Evolutionary conservation across 73 alveolate species (phyloP).

Genomic region (Uronychia binucleata): DNA sequence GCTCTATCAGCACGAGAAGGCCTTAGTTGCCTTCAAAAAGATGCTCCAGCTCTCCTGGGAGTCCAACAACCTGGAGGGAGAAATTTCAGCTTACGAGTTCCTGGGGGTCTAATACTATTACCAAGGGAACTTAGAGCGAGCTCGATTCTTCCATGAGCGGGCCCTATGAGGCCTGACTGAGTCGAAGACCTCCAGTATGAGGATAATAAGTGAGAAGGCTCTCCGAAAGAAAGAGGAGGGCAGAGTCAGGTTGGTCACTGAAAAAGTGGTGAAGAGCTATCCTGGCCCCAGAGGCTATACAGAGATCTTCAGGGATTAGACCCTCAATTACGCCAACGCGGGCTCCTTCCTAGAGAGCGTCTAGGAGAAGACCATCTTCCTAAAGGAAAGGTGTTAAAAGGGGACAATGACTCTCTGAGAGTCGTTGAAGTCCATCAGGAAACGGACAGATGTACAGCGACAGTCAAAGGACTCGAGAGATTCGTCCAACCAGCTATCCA

Average conservation of each 20-base stretch:
- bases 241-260: background rate
- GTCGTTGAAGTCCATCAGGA: background rate
- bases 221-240: background rate
- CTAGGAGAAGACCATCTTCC: background rate
- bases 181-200: slow-evolving; percentile 28
- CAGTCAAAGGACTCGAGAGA: background rate
- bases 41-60: slow-evolving; percentile 55
- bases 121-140: slow-evolving; percentile 48
- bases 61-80: slow-evolving; percentile 31
- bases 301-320: background rate
- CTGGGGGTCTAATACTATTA: slow-evolving; percentile 53
- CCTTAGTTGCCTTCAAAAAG: slow-evolving; percentile 46
- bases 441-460: background rate
- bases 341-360: background rate
- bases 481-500: background rate
- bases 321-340: background rate
- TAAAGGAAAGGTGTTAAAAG: background rate
- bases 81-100: slow-evolving; percentile 56
- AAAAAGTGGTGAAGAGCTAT: background rate
- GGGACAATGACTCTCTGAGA: background rate
- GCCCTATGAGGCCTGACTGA: slow-evolving; percentile 52
- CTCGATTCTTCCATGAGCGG: slow-evolving; percentile 54
- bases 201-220: slow-evolving; percentile 20
- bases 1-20: slow-evolving; percentile 43
- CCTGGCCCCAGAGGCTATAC: background rate